Conservation (phyloP, 2,329 filamentous ascomycete genomes). For the Mollisiaceae sp. region DNA sequence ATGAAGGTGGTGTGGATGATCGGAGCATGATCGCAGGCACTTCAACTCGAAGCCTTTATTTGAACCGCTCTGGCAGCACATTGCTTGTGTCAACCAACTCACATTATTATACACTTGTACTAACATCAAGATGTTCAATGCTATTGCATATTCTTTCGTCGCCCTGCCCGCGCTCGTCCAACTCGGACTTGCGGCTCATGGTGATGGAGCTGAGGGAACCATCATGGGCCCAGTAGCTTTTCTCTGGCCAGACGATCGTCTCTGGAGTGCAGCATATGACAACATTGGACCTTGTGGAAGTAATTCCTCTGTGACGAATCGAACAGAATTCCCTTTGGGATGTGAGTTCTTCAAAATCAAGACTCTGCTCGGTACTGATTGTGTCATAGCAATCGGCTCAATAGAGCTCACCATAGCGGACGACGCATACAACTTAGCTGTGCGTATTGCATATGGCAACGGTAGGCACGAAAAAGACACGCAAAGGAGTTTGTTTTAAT, state of each 20-base stretch:
- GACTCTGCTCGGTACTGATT: not conserved
- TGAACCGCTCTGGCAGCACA: not conserved
- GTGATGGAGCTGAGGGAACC: constrained; percentile 27
- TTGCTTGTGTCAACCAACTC: not conserved
- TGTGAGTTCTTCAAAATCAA: constrained; percentile 43
- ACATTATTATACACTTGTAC: not conserved
- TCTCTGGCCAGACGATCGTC: constrained; percentile 63
- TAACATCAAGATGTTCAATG: not conserved
- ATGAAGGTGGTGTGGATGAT: not conserved
- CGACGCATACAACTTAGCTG: constrained; percentile 58
- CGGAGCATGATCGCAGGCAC: not conserved
- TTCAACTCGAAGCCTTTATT: not conserved
- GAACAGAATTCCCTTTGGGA: constrained; percentile 63
- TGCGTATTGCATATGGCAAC: constrained; percentile 58
- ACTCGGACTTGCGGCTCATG: constrained; percentile 9
- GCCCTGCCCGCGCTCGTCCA: not conserved
- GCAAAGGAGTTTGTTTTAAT: constrained; percentile 7
- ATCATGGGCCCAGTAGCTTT: constrained; percentile 57
- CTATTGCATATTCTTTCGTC: not conserved
- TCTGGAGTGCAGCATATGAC: constrained; percentile 59
- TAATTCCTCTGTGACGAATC: constrained; percentile 50
- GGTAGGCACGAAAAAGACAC: constrained; percentile 44
- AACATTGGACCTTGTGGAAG: constrained; percentile 64
- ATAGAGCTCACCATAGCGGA: constrained; percentile 62
- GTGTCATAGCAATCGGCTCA: constrained; percentile 54